phyloP scores from a whole-genome alignment of 345 rosid species.

The Aurinia saxatilis region DNA sequence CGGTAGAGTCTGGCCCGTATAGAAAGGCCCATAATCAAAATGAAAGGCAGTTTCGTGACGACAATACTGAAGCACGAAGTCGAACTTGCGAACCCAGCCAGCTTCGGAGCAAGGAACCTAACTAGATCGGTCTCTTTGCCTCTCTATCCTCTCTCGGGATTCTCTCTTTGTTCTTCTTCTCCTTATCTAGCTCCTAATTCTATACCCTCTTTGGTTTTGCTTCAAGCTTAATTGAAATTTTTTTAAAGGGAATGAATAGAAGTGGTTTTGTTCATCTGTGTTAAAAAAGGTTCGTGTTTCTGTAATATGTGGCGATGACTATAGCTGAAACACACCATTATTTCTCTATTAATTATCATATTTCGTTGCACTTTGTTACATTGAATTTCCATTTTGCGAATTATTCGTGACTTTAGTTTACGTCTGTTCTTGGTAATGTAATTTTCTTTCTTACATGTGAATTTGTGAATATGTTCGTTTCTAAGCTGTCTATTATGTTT shows the following conservation, averaged over 20 bases:
- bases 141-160: constrained; percentile 16
- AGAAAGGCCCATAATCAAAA: neutral
- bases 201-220: constrained; percentile 7
- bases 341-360: neutral
- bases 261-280: constrained; percentile 14
- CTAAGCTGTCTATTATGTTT: neutral
- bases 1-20: neutral
- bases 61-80: neutral
- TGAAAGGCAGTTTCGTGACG: neutral
- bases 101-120: constrained; percentile 24
- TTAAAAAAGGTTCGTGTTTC: constrained; percentile 26
- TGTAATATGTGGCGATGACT: neutral
- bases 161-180: neutral
- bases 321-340: neutral
- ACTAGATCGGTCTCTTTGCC: constrained; percentile 17
- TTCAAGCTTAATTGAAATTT: neutral
- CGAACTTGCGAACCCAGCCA: constrained; percentile 5
- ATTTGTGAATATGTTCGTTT: neutral
- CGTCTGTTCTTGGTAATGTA: neutral
- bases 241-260: constrained; percentile 13
- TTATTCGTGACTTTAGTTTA: neutral
- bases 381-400: neutral
- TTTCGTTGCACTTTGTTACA: constrained; percentile 5
- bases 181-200: constrained; percentile 1
- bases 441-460: neutral